A percentile compares a stretch with the other conserved stretches of the same genome.
These are phyloP conservation scores for Fragilariopsis cylindrus DNA, from an alignment of 108 stramenopile genomes.

Conservation along the genomic window DNA sequence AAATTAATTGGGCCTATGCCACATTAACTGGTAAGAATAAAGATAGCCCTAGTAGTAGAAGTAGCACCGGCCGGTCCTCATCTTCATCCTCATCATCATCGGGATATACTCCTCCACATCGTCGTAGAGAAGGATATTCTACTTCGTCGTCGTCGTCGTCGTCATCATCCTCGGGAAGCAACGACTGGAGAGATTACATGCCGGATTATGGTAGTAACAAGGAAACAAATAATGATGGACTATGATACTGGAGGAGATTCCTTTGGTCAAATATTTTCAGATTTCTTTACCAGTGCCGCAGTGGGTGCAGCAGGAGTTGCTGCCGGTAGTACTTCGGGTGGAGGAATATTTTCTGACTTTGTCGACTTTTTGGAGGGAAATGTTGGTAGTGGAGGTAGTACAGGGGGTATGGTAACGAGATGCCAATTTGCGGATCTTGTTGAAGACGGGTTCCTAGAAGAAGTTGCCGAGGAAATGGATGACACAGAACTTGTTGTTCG, in stretches of 20 bases:
- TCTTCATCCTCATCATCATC: conserved; percentile 19
- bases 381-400: conserved; percentile 17
- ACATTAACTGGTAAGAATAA: conserved; percentile 53
- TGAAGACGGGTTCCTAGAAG: conserved; percentile 61
- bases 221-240: conserved; percentile 42
- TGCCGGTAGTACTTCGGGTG: conserved; percentile 26
- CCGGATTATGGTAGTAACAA: conserved; percentile 56
- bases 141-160: conserved; percentile 38
- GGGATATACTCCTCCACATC: conserved; percentile 72
- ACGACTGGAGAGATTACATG: conserved; percentile 81
- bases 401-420: conserved; percentile 43
- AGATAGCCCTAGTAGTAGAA: not conserved
- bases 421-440: conserved; percentile 46
- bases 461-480: conserved; percentile 80
- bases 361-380: conserved; percentile 81
- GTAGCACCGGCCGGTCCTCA: conserved; percentile 3
- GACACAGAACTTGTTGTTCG: conserved; percentile 73
- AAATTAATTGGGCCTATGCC: conserved; percentile 82
- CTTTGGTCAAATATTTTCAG: conserved; percentile 75
- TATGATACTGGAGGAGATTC: conserved; percentile 82
- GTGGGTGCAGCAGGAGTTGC: conserved; percentile 46
- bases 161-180: conserved; percentile 26
- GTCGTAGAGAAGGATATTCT: conserved; percentile 41
- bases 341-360: conserved; percentile 66
- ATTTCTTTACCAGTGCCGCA: conserved; percentile 63